phyloP scores from a whole-genome alignment of 2,329 filamentous ascomycete species.

The Tolypocladium cylindrosporum region DNA sequence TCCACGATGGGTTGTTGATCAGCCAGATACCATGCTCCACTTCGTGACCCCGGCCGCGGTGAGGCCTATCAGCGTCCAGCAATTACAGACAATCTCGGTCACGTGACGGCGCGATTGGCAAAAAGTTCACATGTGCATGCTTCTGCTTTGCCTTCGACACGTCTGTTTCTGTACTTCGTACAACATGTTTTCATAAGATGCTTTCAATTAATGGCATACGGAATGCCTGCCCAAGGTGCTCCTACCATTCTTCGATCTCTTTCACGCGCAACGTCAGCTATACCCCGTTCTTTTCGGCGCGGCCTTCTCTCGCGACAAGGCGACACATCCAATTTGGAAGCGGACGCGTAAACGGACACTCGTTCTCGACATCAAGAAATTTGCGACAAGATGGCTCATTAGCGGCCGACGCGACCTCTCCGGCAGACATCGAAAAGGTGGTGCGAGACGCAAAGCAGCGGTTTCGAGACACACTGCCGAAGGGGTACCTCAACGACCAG shows the following conservation, averaged over 20 bases:
- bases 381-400: conserved; percentile 10
- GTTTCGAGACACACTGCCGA: conserved; percentile 69
- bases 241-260: conserved; percentile 7
- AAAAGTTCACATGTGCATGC: conserved; percentile 11
- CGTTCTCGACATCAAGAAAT: conserved; percentile 18
- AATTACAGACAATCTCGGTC: conserved; percentile 9
- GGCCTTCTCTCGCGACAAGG: not conserved
- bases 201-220: conserved; percentile 22
- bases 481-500: conserved; percentile 55
- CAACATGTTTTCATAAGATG: conserved; percentile 16
- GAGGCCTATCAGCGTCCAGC: conserved; percentile 6
- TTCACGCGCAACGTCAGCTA: conserved; percentile 5
- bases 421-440: conserved; percentile 44
- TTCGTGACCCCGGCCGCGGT: not conserved
- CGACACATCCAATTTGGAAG: not conserved
- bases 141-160: conserved; percentile 4
- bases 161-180: conserved; percentile 8
- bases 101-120: conserved; percentile 17
- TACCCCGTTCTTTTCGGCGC: not conserved
- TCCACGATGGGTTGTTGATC: not conserved
- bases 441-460: conserved; percentile 63
- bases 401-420: not conserved
- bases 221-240: conserved; percentile 21
- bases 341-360: conserved; percentile 11
- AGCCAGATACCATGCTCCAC: not conserved